These are phyloP conservation scores for Peltaster fructicola DNA, from an alignment of 2,329 filamentous ascomycete genomes.

Conservation along the genomic window DNA sequence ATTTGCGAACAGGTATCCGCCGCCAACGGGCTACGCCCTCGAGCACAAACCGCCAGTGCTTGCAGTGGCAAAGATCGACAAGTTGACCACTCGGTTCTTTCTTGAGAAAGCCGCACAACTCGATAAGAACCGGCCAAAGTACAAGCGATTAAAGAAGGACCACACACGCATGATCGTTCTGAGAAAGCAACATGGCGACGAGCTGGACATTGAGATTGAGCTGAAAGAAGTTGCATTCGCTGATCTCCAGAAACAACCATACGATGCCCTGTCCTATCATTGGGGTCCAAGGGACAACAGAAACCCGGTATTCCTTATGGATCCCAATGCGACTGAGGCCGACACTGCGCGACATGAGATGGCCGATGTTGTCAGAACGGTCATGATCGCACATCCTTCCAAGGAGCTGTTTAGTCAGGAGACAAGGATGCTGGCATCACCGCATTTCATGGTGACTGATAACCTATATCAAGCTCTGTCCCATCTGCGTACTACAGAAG, in stretches of 20 bases:
- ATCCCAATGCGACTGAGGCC: not conserved
- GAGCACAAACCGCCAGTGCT: no score
- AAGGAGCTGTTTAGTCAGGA: not conserved
- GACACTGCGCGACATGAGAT: not conserved
- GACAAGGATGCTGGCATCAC: not conserved
- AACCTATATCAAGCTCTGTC: not conserved
- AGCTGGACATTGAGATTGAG: not conserved
- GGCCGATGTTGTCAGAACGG: no score
- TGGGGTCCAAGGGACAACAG: not conserved
- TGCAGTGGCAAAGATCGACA: no score
- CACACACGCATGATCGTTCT: not conserved
- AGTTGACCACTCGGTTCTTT: no score
- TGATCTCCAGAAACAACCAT: not conserved
- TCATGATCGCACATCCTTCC: no score
- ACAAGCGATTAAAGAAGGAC: no score
- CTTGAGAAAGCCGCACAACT: no score
- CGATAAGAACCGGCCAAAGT: no score
- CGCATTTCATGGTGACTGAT: not conserved
- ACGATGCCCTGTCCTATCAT: slow-evolving; percentile 1
- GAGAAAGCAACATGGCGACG: not conserved
- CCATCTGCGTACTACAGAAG: not conserved
- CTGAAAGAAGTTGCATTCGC: not conserved
- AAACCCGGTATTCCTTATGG: not conserved
- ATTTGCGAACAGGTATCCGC: no score
- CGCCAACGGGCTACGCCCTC: no score